Base-by-base conservation (phyloP, 2,329 filamentous ascomycete genomes). In the Beauveria sp. region DNA sequence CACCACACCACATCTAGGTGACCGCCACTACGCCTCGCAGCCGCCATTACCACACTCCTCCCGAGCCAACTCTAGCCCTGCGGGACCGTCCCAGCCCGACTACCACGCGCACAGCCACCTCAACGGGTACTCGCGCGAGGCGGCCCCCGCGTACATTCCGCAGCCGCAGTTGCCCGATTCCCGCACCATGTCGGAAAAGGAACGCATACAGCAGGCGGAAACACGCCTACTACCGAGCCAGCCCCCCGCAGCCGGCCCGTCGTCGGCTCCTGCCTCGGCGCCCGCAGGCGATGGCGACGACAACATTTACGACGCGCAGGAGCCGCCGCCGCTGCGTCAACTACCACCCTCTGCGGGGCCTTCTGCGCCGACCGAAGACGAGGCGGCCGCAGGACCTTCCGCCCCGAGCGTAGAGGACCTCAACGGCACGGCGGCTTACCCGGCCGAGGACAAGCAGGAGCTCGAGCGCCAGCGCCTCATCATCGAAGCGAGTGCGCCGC, bases 191-290 rank as follows among this genome's bases (percentile, higher is more conserved):
- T 86, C 88, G 14, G 95, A 98, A 65, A 97, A 97, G 73, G 88
- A 96, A 63, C 86, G 88, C 54, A 76, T 95, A 63, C 84, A 88
- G 52, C 84, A 85, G 63, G 91, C 91, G 46, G 93, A 97, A 75
- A 83, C 88, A 66, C 83, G 87, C 52, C 77, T 97, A 5, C 75
- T 97, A 24, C 93, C 93, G 2, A 96, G 92, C 69, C 87, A 87
- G 68, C 93, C 89, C 14, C 78, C 69, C 1, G 67, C 64, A 9
- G 70, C 62, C 56, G 73, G 61, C 72, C 83, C 82, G 7, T 74
- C 75, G 6, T 66, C 31, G 31, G 31, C 67, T 24, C 64, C 66
- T 3, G 59, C 66, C 26, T 64, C 67, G 6, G 61, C 61, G 9
- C 65, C 65, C 7, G 31, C 31, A 10, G 31, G 31, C 4, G 31